phyloP scores from a whole-genome alignment of 106 monocot genomes.

The Dendrobium chrysotoxum region DNA sequence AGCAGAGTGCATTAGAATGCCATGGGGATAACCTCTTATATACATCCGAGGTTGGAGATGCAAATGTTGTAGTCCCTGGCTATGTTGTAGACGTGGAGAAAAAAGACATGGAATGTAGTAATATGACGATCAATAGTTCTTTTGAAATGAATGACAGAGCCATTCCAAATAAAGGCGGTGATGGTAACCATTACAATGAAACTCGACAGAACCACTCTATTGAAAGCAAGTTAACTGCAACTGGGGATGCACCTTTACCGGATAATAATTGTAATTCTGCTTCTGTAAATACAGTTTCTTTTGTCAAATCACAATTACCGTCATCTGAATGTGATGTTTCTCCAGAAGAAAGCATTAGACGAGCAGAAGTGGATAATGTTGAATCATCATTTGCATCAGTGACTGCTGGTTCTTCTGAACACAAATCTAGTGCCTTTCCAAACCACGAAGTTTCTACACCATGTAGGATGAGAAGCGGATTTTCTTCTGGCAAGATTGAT shows the following conservation, averaged over 20 bases:
- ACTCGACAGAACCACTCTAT: slow-evolving; percentile 1
- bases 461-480: background rate
- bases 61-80: slow-evolving; percentile 9
- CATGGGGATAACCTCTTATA: slow-evolving; percentile 28
- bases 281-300: background rate
- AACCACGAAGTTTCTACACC: background rate
- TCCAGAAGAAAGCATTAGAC: background rate
- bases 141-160: background rate
- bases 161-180: background rate
- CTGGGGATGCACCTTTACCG: background rate
- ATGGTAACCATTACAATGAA: background rate
- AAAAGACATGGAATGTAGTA: slow-evolving; percentile 10
- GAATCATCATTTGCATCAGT: background rate
- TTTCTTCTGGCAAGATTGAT: background rate
- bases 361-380: no score
- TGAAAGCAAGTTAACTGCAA: background rate
- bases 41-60: slow-evolving; percentile 16
- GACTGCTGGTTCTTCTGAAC: background rate
- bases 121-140: slow-evolving; percentile 12
- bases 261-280: background rate
- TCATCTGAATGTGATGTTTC: background rate
- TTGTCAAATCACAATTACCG: background rate
- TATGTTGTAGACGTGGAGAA: background rate
- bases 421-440: background rate
- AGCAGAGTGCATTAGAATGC: slow-evolving; percentile 21